A percentile compares a stretch with the other conserved stretches of the same genome.
These are phyloP conservation scores for Ganoderma sinense DNA, from an alignment of 1,284 basidiomycete genomes.

Conservation along the genomic window DNA sequence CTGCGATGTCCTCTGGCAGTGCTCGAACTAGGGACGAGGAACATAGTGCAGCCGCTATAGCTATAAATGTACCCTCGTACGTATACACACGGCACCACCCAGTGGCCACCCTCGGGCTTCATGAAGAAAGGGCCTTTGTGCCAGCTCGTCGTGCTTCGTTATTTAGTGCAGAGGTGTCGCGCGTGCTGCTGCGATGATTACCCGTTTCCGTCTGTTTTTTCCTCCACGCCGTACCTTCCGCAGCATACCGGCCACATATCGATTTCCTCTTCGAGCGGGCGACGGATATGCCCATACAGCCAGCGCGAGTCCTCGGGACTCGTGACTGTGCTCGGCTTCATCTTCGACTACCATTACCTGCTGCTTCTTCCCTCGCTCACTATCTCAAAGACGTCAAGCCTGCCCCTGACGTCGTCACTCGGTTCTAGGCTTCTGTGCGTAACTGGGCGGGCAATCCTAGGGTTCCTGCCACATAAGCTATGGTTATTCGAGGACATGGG, in stretches of 20 bases:
- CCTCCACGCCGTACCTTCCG: conserved; percentile 3
- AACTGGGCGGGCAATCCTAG: not conserved
- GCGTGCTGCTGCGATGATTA: not conserved
- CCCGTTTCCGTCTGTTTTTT: not conserved
- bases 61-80: not conserved
- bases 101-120: not conserved
- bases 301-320: not conserved
- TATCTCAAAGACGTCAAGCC: not conserved
- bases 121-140: not conserved
- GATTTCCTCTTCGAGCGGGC: not conserved
- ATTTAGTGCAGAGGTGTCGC: not conserved
- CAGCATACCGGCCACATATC: conserved; percentile 1
- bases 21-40: not conserved
- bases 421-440: not conserved
- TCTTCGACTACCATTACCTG: not conserved
- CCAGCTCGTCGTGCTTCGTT: not conserved
- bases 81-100: not conserved
- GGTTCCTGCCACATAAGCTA: conserved; percentile 5
- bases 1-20: not conserved
- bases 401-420: not conserved
- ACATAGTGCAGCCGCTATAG: not conserved
- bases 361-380: not conserved
- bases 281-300: not conserved
- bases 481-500: not conserved
- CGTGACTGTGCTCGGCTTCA: conserved; percentile 3